Base-by-base conservation (phyloP, 306 rosid species). In the Begonia fuchsioides region DNA sequence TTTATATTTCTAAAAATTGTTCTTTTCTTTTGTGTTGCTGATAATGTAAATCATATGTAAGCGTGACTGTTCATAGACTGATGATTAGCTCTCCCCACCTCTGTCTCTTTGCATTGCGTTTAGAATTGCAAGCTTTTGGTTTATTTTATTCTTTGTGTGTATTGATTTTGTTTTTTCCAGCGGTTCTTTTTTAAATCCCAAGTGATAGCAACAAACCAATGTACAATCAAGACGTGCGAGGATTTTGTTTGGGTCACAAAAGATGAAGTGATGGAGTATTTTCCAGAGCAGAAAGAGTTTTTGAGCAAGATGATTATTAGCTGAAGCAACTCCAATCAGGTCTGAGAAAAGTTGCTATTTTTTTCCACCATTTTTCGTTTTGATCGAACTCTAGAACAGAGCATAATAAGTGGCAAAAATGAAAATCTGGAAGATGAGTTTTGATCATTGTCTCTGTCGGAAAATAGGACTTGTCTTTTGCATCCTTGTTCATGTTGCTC, bases 231-330 rank as follows among this genome's bases (percentile, higher is more conserved):
- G 8, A 78, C 72, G 61, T 81, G 95, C 17, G 66, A 84, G 62
- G 87, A 88, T 67, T 79, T 66, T 72, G 90, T 60, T 17, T 88
- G 97, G 97, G 95, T 84, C 66, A 88, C 93, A 14, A 84, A 81
- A 82, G 95, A 84, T 55, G 97, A 84, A 62, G 38, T 88, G 63
- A 3, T 84, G 75, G 79, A 81, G 63, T 81, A 74, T 56, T 76
- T 88, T 63, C 97, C 95, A 0, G 82, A 84, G 59, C 81, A 81
- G 61, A 77, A 70, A 13, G 94, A 81, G 41, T 81, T 72, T 69
- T 64, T 84, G 11, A 77, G 54, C 64, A 81, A 81, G 78, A 79
- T 81, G 94, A 81, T 90, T 62, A 79, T 90, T 55, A 74, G 94
- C 76, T 85, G 75, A 84, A 17, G 55, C 6, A 50, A 26, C 45